A percentile compares a stretch with the other conserved stretches of the same genome.
Evolutionary conservation across 352 stramenopile species (phyloP).

Genomic region (Globisporangium cylindrosporum): DNA sequence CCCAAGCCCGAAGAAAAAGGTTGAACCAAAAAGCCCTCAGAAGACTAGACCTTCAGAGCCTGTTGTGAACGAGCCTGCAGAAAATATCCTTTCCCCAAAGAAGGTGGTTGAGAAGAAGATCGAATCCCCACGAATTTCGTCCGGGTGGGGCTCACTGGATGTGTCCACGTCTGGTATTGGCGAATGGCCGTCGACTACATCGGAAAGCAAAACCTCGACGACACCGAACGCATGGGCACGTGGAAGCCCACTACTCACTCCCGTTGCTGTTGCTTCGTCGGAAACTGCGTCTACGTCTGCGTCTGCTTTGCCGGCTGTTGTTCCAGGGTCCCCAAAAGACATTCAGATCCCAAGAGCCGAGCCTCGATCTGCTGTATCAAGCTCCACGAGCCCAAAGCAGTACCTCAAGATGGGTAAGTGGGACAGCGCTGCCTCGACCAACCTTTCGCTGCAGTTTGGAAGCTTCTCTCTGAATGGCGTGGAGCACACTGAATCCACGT

Average conservation of each 20-base stretch:
- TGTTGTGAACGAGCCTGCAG: slow-evolving; percentile 22
- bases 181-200: slow-evolving; percentile 54
- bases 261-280: slow-evolving; percentile 19
- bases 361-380: slow-evolving; percentile 25
- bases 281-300: slow-evolving; percentile 23
- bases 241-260: slow-evolving; percentile 51
- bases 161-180: slow-evolving; percentile 57
- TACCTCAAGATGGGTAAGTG: slow-evolving; percentile 87
- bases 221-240: slow-evolving; percentile 69
- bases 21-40: slow-evolving; percentile 31
- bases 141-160: slow-evolving; percentile 66
- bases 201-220: slow-evolving; percentile 45
- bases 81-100: slow-evolving; percentile 23
- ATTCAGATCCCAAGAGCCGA: slow-evolving; percentile 43
- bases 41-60: slow-evolving; percentile 25
- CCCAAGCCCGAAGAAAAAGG: slow-evolving; percentile 47
- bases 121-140: slow-evolving; percentile 46
- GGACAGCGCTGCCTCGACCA: slow-evolving; percentile 61
- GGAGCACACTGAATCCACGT: slow-evolving; percentile 54
- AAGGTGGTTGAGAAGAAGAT: slow-evolving; percentile 40
- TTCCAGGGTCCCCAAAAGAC: slow-evolving; percentile 68
- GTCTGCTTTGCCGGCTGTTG: slow-evolving; percentile 39
- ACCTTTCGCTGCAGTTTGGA: slow-evolving; percentile 84
- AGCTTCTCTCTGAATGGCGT: slow-evolving; percentile 82
- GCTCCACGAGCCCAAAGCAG: slow-evolving; percentile 52